phyloP scores from a whole-genome alignment of 257 asterid species.

The Ajuga chamaepitys region DNA sequence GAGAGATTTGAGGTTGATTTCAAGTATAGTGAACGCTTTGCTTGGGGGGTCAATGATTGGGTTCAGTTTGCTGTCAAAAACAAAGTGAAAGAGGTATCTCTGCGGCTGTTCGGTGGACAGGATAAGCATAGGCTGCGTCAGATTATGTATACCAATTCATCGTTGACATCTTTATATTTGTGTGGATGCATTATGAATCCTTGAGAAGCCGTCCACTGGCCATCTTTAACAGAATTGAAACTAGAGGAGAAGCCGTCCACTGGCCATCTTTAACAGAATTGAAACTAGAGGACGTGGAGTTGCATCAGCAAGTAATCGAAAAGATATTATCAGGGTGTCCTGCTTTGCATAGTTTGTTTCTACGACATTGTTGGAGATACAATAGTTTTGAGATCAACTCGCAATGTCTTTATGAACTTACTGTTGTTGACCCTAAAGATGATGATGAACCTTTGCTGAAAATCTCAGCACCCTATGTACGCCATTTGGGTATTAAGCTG shows the following conservation, averaged over 20 bases:
- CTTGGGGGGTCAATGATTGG: constrained; percentile 5
- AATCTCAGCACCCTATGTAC: constrained; percentile 10
- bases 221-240: no score
- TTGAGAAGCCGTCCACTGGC: no score
- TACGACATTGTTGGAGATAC: not conserved
- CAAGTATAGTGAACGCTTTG: not conserved
- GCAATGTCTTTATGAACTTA: not conserved
- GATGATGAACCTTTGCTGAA: not conserved
- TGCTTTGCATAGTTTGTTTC: not conserved
- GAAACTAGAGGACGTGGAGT: not conserved
- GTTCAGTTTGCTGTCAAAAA: not conserved
- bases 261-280: constrained; percentile 6
- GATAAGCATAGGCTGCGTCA: not conserved
- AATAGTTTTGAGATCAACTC: not conserved
- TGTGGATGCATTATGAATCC: not conserved
- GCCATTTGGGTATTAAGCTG: not conserved
- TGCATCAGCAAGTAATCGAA: not conserved
- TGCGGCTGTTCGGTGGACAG: not conserved
- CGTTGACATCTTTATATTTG: no score
- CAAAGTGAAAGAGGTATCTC: not conserved
- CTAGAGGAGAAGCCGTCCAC: no score
- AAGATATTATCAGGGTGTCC: constrained; percentile 9
- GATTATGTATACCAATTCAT: not conserved
- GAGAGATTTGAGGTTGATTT: not conserved
- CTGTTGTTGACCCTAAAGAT: not conserved